Conservation (phyloP, 768 basidiomycete species). For the Mycena filopes region DNA sequence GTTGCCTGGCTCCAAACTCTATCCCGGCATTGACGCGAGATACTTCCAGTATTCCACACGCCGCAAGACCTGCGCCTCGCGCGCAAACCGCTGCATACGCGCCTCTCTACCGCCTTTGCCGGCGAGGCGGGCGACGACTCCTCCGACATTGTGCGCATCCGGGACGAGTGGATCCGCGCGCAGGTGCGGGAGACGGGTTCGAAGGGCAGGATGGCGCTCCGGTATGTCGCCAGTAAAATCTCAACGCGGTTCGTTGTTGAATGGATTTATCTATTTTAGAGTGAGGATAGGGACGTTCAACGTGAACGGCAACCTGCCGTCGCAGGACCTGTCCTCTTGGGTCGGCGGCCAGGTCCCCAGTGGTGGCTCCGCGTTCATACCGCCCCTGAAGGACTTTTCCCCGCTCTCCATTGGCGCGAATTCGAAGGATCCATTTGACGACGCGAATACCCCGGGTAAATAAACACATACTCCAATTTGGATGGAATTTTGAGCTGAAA, state of each 20-base stretch:
- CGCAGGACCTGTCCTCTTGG: constrained; percentile 79
- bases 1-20: constrained; percentile 16
- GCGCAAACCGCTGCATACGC: constrained; percentile 58
- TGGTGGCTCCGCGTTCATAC: neutral
- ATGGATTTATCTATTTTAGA: constrained; percentile 43
- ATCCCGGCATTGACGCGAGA: neutral
- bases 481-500: neutral
- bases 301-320: constrained; percentile 81
- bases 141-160: constrained; percentile 65
- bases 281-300: constrained; percentile 86
- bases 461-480: neutral
- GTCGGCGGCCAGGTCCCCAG: constrained; percentile 43
- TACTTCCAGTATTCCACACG: constrained; percentile 45
- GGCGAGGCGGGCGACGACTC: constrained; percentile 72
- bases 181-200: constrained; percentile 51
- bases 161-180: constrained; percentile 71
- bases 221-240: constrained; percentile 34
- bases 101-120: constrained; percentile 69
- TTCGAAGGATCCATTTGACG: constrained; percentile 34
- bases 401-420: constrained; percentile 49
- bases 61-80: constrained; percentile 68
- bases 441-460: neutral
- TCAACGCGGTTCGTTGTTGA: neutral
- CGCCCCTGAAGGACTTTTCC: constrained; percentile 34
- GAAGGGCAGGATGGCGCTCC: constrained; percentile 46